A percentile compares a stretch with the other conserved stretches of the same genome.
Conservation (phyloP, 768 basidiomycete genomes). For the Leccinum broughii region DNA sequence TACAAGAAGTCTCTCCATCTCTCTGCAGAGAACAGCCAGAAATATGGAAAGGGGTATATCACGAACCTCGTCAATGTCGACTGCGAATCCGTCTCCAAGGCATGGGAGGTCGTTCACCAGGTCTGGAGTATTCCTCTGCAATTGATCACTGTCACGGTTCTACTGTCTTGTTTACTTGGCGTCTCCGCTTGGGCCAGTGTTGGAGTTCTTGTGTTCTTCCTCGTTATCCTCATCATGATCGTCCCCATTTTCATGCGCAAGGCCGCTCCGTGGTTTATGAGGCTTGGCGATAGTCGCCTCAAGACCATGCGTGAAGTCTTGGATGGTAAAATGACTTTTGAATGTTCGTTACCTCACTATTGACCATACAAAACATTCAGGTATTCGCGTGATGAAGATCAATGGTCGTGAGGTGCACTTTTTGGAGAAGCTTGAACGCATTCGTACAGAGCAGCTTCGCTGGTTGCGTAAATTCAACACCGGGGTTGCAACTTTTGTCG, state of each 20-base stretch:
- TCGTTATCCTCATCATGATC: conserved; percentile 30
- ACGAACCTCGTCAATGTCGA: conserved; percentile 34
- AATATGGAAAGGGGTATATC: conserved; percentile 29
- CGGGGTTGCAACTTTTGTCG: conserved; percentile 26
- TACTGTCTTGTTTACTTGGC: conserved; percentile 29
- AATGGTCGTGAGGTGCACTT: conserved; percentile 30
- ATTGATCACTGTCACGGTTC: conserved; percentile 20
- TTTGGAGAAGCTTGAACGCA: conserved; percentile 22
- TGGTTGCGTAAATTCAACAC: conserved; percentile 29
- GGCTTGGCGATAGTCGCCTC: conserved; percentile 29
- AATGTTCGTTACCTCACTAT: background rate
- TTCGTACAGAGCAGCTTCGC: conserved; percentile 25
- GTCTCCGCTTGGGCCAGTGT: conserved; percentile 32
- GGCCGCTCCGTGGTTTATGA: conserved; percentile 31
- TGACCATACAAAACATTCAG: background rate
- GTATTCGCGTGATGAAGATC: conserved; percentile 30
- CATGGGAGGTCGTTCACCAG: conserved; percentile 29
- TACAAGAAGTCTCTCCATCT: conserved; percentile 33
- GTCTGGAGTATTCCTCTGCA: conserved; percentile 32
- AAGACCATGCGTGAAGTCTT: conserved; percentile 31
- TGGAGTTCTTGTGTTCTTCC: conserved; percentile 26
- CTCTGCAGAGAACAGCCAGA: conserved; percentile 27
- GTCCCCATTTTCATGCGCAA: conserved; percentile 35
- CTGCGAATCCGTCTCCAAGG: conserved; percentile 32
- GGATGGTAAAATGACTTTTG: conserved; percentile 20